These are phyloP conservation scores for Yarrowia sp. DNA, from an alignment of 805 yeast species.

Conservation along the genomic window DNA sequence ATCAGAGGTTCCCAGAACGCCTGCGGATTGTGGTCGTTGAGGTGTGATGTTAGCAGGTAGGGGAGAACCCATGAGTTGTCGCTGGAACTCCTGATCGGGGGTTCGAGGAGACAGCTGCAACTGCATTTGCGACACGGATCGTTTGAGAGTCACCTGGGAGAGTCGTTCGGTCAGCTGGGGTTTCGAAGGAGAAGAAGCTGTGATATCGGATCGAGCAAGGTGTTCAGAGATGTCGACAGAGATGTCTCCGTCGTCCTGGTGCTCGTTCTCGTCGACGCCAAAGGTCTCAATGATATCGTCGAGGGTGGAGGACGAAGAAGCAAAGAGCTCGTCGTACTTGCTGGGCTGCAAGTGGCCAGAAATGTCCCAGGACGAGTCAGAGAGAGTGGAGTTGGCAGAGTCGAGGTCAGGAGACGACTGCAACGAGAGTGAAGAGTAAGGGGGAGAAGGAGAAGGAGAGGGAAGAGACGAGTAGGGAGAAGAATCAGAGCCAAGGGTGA, in stretches of 20 bases:
- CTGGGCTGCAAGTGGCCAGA: conserved; percentile 23
- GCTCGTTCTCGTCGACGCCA: conserved; percentile 31
- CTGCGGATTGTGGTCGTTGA: conserved; percentile 32
- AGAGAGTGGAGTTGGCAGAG: conserved; percentile 27
- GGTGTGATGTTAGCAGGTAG: not conserved
- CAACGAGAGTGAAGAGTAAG: conserved; percentile 21
- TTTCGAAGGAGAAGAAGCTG: conserved; percentile 7
- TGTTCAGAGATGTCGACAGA: conserved; percentile 28
- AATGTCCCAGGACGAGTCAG: conserved; percentile 31
- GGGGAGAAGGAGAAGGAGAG: conserved; percentile 27
- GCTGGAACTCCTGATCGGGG: conserved; percentile 27
- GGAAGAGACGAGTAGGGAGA: conserved; percentile 21
- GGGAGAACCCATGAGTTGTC: conserved; percentile 22
- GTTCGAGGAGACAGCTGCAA: conserved; percentile 25
- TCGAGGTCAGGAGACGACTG: conserved; percentile 34
- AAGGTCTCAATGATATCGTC: conserved; percentile 45
- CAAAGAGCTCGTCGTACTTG: conserved; percentile 38
- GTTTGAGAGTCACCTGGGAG: conserved; percentile 16
- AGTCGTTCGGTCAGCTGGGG: conserved; percentile 12
- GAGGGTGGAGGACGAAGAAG: conserved; percentile 45
- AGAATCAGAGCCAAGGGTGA: conserved; percentile 7
- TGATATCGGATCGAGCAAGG: conserved; percentile 21
- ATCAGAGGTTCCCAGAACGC: not conserved
- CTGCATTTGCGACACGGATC: conserved; percentile 29
- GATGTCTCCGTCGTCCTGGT: conserved; percentile 14